These are phyloP conservation scores for Cladosporium austrohemisphaericum DNA, from an alignment of 2,329 filamentous ascomycete species.

Conservation along the genomic window DNA sequence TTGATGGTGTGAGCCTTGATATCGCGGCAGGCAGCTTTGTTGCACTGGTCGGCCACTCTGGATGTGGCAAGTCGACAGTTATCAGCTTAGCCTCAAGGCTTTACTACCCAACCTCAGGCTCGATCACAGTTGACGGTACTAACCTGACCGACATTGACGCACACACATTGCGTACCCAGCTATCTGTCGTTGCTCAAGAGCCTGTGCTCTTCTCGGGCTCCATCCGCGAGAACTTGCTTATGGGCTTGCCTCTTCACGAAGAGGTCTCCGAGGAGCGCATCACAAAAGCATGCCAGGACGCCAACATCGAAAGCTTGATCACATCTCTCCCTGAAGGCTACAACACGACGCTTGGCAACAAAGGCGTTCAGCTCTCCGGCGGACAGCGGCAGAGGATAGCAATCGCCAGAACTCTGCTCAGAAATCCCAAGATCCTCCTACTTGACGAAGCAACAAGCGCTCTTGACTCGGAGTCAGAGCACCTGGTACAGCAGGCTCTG, in stretches of 20 bases:
- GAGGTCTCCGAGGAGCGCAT: conserved; percentile 35
- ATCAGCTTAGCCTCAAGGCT: conserved; percentile 61
- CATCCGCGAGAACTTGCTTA: conserved; percentile 38
- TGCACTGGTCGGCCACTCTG: conserved; percentile 66
- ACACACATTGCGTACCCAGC: conserved; percentile 37
- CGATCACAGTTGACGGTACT: conserved; percentile 49
- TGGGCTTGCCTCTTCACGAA: conserved; percentile 20
- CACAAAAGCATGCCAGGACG: conserved; percentile 29
- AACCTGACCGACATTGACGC: conserved; percentile 36
- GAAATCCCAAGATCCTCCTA: conserved; percentile 22
- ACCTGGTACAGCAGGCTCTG: conserved; percentile 33
- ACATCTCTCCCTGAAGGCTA: conserved; percentile 27
- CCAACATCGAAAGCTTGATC: conserved; percentile 22
- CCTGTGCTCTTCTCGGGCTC: conserved; percentile 45
- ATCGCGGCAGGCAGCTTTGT: conserved; percentile 53
- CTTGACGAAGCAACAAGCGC: conserved; percentile 26
- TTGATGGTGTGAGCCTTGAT: conserved; percentile 34
- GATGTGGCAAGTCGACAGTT: conserved; percentile 70
- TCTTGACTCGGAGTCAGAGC: conserved; percentile 25
- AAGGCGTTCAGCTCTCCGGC: conserved; percentile 24
- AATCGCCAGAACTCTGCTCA: conserved; percentile 23
- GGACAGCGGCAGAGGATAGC: conserved; percentile 26
- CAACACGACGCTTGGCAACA: conserved; percentile 23
- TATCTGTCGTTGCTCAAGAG: conserved; percentile 47
- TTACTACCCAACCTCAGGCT: conserved; percentile 63